Evolutionary conservation across 2,329 filamentous ascomycete species (phyloP).

Genomic region (Colletotrichum caudatum): DNA sequence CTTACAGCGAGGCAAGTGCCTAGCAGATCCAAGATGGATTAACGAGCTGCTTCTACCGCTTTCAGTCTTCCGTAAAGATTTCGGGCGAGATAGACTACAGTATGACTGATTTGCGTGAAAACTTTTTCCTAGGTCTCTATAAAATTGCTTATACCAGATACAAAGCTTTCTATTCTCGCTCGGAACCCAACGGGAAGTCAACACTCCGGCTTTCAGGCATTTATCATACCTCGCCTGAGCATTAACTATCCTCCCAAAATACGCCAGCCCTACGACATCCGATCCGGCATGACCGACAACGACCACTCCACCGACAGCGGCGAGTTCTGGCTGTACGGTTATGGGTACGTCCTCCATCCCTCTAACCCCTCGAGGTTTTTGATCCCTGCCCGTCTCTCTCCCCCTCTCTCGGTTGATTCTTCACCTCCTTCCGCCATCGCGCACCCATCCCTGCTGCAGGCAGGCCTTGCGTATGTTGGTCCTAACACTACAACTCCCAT

Average conservation of each 20-base stretch:
- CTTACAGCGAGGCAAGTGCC: constrained; percentile 27
- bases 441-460: constrained; percentile 31
- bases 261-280: constrained; percentile 6
- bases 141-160: not conserved
- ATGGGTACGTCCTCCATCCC: constrained; percentile 74
- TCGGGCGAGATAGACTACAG: not conserved
- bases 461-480: constrained; percentile 23
- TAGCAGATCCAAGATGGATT: constrained; percentile 24
- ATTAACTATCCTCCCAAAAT: not conserved
- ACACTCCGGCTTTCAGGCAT: not conserved
- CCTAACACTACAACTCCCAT: constrained; percentile 23
- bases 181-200: not conserved
- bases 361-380: constrained; percentile 6
- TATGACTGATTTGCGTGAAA: constrained; percentile 21
- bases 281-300: constrained; percentile 53
- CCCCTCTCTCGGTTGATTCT: not conserved
- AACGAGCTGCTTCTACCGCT: constrained; percentile 4
- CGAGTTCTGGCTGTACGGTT: constrained; percentile 97
- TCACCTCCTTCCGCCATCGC: constrained; percentile 21
- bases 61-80: not conserved
- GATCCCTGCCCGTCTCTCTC: constrained; percentile 25
- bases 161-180: not conserved
- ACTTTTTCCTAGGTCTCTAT: not conserved
- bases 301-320: constrained; percentile 53
- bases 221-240: not conserved